phyloP scores from a whole-genome alignment of 1,284 basidiomycete genomes.

The Neonothopanus nambi region DNA sequence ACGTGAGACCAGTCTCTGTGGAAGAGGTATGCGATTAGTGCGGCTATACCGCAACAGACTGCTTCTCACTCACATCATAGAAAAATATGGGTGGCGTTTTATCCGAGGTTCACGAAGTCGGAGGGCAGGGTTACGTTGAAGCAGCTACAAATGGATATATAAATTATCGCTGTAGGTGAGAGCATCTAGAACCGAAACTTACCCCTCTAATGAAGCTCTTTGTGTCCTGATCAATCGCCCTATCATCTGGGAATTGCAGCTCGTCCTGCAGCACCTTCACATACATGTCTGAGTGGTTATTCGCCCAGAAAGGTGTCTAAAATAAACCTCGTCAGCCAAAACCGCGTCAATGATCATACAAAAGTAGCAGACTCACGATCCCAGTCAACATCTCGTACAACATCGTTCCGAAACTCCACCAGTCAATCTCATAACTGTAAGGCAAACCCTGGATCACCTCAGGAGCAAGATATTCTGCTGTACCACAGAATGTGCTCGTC shows the following conservation, averaged over 20 bases:
- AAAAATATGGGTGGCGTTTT: slow-evolving; percentile 94
- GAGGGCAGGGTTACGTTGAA: slow-evolving; percentile 89
- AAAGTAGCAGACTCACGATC: slow-evolving; percentile 58
- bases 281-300: slow-evolving; percentile 95
- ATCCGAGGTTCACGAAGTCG: slow-evolving; percentile 92
- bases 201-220: slow-evolving; percentile 94
- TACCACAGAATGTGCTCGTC: slow-evolving; percentile 87
- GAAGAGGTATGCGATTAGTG: slow-evolving; percentile 13
- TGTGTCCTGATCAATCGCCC: slow-evolving; percentile 90
- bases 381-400: slow-evolving; percentile 93
- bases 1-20: slow-evolving; percentile 90
- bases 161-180: background rate
- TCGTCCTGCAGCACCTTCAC: slow-evolving; percentile 87
- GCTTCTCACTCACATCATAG: slow-evolving; percentile 78
- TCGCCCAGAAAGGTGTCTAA: slow-evolving; percentile 92
- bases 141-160: slow-evolving; percentile 51
- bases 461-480: slow-evolving; percentile 92
- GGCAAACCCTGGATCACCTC: slow-evolving; percentile 91
- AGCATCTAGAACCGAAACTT: slow-evolving; percentile 32
- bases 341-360: slow-evolving; percentile 6
- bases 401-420: slow-evolving; percentile 99
- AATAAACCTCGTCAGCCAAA: background rate
- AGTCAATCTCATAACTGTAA: slow-evolving; percentile 95
- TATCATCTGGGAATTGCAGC: slow-evolving; percentile 85
- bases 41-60: slow-evolving; percentile 12